Conservation (phyloP, 306 rosid species). For the Corylus heterophylla region DNA sequence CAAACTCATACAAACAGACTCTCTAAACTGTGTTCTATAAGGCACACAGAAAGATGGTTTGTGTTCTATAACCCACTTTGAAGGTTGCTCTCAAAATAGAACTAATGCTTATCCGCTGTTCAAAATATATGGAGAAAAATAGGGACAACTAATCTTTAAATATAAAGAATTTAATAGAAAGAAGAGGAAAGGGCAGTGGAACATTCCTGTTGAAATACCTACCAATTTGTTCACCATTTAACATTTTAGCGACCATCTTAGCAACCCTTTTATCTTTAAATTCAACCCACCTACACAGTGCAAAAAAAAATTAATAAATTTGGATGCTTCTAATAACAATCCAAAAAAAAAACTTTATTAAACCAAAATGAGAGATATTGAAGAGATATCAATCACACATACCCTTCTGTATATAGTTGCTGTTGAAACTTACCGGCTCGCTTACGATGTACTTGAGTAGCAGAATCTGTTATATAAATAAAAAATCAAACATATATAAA, state of each 20-base stretch:
- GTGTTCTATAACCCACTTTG: not conserved
- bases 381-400: constrained; percentile 20
- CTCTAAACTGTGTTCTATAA: not conserved
- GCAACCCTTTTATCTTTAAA: constrained; percentile 72
- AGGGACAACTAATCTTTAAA: not conserved
- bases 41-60: not conserved
- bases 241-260: constrained; percentile 72
- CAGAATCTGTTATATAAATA: constrained; percentile 40
- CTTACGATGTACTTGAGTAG: constrained; percentile 41
- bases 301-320: constrained; percentile 18
- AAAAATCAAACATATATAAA: constrained; percentile 4
- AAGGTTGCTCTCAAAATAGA: not conserved
- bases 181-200: not conserved
- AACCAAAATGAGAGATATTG: constrained; percentile 18
- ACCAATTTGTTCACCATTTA: constrained; percentile 95
- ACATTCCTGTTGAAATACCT: constrained; percentile 8
- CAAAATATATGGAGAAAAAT: not conserved
- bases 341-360: not conserved
- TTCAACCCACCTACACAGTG: constrained; percentile 80
- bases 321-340: constrained; percentile 3
- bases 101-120: not conserved
- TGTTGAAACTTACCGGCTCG: constrained; percentile 52
- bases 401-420: constrained; percentile 72
- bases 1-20: not conserved
- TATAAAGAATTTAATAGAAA: not conserved